Base-by-base conservation (phyloP, 371 early-diverging fungal species). In the Mortierella polycephala region DNA sequence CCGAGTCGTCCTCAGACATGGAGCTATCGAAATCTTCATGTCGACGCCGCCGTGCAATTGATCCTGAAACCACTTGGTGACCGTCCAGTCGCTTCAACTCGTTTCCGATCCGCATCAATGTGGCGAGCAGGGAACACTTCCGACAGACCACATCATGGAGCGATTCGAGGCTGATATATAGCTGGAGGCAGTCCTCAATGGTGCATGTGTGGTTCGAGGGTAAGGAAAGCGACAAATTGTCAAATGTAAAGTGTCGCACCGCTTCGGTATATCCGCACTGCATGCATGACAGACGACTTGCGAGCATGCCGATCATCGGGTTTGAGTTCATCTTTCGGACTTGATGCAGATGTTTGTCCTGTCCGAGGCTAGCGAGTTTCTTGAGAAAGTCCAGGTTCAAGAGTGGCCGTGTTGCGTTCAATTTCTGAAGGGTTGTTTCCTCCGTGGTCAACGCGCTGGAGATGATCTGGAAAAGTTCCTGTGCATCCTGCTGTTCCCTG, bases 391-490 rank as follows among this genome's bases (percentile, higher is more conserved):
- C 69, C 57, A 63, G 39, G 14, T 63, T 75, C 70, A 61, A 60
- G 41, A 60, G 65, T 16, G 61, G 81, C 49, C 60, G 69, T 21
- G 62, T 72, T 45, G 67, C 71, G 39, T 44, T 59, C 41, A 37
- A 20, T 45, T 63, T 82, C 50, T 60, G 69, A 18, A 68, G 46
- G 0, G 21, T 51, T 16, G 54, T 83, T 70, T 89, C 92, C 67
- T 96, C 96, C 6, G 89, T 85, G 9, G 92, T 89, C 8, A 97
- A 72, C 42, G 92, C 87, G 50, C 90, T 89, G 10, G 95, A 93
- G 14, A 97, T 90, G 9, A 96, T 87, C 76, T 95, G 95, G 64
- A 96, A 94, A 21, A 96, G 86, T 74, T 97, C 98, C 73, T 97
- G 98, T 0, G 97, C 98, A 81, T 97, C 98, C 91, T 97, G 92